These are phyloP conservation scores for Serendipita sp. DNA, from an alignment of 768 basidiomycete species.

Conservation along the genomic window DNA sequence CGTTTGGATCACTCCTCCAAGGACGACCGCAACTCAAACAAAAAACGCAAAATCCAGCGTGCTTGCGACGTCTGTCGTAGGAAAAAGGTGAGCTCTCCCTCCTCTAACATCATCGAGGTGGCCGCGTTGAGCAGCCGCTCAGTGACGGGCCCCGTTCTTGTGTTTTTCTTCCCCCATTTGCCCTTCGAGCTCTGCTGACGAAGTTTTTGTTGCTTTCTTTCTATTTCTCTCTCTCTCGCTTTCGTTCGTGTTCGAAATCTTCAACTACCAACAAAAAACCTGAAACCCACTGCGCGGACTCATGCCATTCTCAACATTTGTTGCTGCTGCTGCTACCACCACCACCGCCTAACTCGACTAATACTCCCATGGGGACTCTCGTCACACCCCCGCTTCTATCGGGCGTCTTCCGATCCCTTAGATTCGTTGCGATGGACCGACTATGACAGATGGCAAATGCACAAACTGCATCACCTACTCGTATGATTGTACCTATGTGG, in stretches of 20 bases:
- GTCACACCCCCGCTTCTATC: no score
- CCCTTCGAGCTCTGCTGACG: not conserved
- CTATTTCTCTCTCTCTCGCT: constrained; percentile 18
- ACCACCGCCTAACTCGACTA: no score
- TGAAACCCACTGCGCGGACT: no score
- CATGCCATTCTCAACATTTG: constrained; percentile 15
- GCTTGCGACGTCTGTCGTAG: constrained; percentile 73
- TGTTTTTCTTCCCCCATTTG: constrained; percentile 22
- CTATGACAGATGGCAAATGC: constrained; percentile 43
- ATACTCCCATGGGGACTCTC: no score
- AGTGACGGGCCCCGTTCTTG: constrained; percentile 46
- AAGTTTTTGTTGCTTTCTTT: not conserved
- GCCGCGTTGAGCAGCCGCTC: constrained; percentile 11
- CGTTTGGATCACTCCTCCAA: constrained; percentile 5
- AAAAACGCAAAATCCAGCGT: constrained; percentile 59
- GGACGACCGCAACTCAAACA: constrained; percentile 22
- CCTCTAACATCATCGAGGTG: not conserved
- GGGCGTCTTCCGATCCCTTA: not conserved
- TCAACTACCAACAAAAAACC: no score
- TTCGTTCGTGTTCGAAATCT: no score
- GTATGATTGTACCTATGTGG: constrained; percentile 50
- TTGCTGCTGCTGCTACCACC: constrained; percentile 9
- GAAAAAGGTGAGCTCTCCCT: constrained; percentile 52
- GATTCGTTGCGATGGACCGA: constrained; percentile 7
- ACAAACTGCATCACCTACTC: constrained; percentile 46